Conservation (phyloP, 1,284 basidiomycete species). For the Ceratobasidium sp. region DNA sequence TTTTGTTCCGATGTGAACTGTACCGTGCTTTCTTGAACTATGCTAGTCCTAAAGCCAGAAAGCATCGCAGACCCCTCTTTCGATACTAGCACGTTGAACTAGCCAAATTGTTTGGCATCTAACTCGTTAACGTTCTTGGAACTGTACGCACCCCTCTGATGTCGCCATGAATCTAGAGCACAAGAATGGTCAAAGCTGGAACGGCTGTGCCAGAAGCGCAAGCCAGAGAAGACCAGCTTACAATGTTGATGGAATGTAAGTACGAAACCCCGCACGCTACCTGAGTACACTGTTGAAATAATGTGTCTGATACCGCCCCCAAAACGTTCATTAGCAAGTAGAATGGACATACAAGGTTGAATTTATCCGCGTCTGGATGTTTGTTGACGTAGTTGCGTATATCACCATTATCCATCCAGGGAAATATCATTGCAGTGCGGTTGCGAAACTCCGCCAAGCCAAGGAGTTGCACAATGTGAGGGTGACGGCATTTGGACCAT, state of each 20-base stretch:
- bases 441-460: not conserved
- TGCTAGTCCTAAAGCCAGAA: not conserved
- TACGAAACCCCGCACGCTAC: not conserved
- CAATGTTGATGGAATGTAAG: conserved; percentile 3
- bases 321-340: not conserved
- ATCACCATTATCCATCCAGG: conserved; percentile 6
- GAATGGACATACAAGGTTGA: not conserved
- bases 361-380: not conserved
- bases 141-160: not conserved
- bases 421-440: conserved; percentile 3
- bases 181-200: too few species aligned
- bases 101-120: not conserved
- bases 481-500: conserved; percentile 20
- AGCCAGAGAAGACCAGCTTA: not conserved
- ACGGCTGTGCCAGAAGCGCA: too few species aligned
- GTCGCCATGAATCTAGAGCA: not conserved
- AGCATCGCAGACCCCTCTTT: not conserved
- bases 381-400: not conserved
- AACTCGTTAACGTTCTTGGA: too few species aligned
- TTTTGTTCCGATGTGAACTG: not conserved
- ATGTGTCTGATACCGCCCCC: not conserved
- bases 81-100: not conserved
- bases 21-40: not conserved
- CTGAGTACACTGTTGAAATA: not conserved
- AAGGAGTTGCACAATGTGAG: not conserved